Evolutionary conservation across 148 eudicot genomes (phyloP), one percentile per base, ranked within the genome.

Genomic region (Rhododendron kiyosumense): DNA sequence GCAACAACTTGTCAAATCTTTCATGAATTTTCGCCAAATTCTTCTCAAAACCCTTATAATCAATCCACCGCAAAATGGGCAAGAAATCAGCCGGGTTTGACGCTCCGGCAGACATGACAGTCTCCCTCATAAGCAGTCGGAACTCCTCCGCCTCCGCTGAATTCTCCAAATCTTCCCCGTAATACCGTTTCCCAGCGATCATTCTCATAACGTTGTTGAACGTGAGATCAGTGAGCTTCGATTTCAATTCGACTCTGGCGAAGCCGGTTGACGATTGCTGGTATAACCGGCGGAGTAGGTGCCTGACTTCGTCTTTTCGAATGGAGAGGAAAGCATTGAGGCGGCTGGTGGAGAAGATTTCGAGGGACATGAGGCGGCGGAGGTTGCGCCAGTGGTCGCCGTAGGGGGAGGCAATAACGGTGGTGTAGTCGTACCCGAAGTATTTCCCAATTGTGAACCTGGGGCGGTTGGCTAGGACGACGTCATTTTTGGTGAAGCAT

Each of bases 351-450:
- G 81, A 78, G 52, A 78, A 78, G 81, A 45, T 78, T 43, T 41
- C 79, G 1, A 20, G 81, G 46, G 81, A 45, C 52, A 24, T 78
- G 81, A 78, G 81, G 54, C 81, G 51, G 52, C 81, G 81, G 15
- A 78, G 81, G 54, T 45, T 45, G 30, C 81, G 81, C 52, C 81
- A 78, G 79, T 75, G 45, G 12, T 75, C 79, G 24, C 79, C 79
- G 12, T 75, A 75, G 1, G 79, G 45, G 45, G 80, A 2, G 12
- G 3, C 8, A 1, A 41, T 14, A 20, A 77, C 46, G 28, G 51
- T 77, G 14, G 80, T 77, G 80, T 22, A 38, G 80, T 77, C 22
- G 80, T 77, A 77, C 1, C 46, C 46, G 52, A 77, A 9, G 52
- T 36, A 36, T 43, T 43, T 77, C 2, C 80, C 80, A 15, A n/a